phyloP scores from a whole-genome alignment of 768 basidiomycete species.

The Rhodosporidiobolus sp. region DNA sequence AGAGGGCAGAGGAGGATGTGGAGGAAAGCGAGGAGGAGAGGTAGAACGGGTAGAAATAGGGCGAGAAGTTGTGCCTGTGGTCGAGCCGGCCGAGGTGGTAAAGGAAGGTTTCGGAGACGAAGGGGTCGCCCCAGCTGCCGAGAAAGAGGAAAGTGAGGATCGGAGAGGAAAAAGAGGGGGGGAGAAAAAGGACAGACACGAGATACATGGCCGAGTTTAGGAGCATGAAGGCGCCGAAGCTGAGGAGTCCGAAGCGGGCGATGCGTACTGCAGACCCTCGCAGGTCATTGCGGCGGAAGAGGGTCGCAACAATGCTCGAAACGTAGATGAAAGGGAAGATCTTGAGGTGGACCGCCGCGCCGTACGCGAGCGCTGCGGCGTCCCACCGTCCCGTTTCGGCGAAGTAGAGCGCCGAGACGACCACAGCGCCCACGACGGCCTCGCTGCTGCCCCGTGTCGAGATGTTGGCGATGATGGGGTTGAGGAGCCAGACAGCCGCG shows the following conservation, averaged over 20 bases:
- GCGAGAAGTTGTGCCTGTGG: constrained; percentile 97
- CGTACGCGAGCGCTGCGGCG: constrained; percentile 67
- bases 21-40: constrained; percentile 51
- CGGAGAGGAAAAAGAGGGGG: not conserved
- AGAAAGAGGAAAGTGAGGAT: not conserved
- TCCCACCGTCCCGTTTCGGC: constrained; percentile 56
- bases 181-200: constrained; percentile 57
- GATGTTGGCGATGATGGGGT: constrained; percentile 91
- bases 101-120: constrained; percentile 84
- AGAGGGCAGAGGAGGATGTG: not conserved
- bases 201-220: constrained; percentile 67
- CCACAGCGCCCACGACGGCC: constrained; percentile 73
- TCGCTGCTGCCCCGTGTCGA: constrained; percentile 97
- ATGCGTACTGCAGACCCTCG: not conserved
- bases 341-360: constrained; percentile 89
- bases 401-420: constrained; percentile 62
- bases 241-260: constrained; percentile 66
- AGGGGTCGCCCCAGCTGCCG: constrained; percentile 86
- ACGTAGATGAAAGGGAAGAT: constrained; percentile 93
- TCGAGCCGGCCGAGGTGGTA: constrained; percentile 89
- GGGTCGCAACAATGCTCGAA: constrained; percentile 62
- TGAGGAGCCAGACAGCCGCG: constrained; percentile 70
- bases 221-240: constrained; percentile 63
- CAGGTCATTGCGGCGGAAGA: not conserved
- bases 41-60: constrained; percentile 94